Evolutionary conservation across 768 basidiomycete genomes (phyloP).

Genomic region (Suillus ampliporus): DNA sequence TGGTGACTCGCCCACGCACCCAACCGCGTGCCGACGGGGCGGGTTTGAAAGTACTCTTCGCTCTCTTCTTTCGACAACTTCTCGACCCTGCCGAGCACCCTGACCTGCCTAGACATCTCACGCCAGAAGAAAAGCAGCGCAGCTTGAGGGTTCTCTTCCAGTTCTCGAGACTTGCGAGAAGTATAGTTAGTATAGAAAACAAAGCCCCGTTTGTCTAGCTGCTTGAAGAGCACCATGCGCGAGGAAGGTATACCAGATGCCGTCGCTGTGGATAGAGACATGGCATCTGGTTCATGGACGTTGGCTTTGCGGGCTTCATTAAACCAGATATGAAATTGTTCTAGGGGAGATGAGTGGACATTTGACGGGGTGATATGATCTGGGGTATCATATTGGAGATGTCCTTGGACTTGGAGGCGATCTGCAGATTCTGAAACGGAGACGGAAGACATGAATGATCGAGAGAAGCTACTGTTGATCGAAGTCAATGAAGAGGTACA

Average conservation of each 20-base stretch:
- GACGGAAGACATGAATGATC: constrained; percentile 25
- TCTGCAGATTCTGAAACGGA: constrained; percentile 51
- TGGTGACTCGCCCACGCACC: constrained; percentile 96
- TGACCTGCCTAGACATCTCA: constrained; percentile 78
- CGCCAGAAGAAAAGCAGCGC: constrained; percentile 92
- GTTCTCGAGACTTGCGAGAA: constrained; percentile 88
- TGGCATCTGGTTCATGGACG: constrained; percentile 91
- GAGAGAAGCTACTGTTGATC: constrained; percentile 6
- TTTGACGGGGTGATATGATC: constrained; percentile 67
- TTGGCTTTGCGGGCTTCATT: constrained; percentile 57
- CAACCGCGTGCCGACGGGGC: constrained; percentile 83
- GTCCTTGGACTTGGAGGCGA: constrained; percentile 71
- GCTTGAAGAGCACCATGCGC: constrained; percentile 90
- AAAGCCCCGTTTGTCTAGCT: constrained; percentile 88
- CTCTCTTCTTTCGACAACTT: constrained; percentile 74
- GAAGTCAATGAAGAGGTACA: neutral
- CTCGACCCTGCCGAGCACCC: constrained; percentile 87
- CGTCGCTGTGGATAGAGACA: constrained; percentile 80
- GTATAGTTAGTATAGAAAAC: constrained; percentile 98
- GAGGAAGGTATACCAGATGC: constrained; percentile 80
- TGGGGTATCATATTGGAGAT: constrained; percentile 76
- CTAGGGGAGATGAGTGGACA: constrained; percentile 71
- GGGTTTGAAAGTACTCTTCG: constrained; percentile 78
- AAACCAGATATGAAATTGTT: constrained; percentile 91
- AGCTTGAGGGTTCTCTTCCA: constrained; percentile 77